Percentiles rank a stretch among this genome's conserved stretches.
These are phyloP conservation scores for Candida gigantensis DNA, from an alignment of 1,139 yeast genomes.

Conservation along the genomic window DNA sequence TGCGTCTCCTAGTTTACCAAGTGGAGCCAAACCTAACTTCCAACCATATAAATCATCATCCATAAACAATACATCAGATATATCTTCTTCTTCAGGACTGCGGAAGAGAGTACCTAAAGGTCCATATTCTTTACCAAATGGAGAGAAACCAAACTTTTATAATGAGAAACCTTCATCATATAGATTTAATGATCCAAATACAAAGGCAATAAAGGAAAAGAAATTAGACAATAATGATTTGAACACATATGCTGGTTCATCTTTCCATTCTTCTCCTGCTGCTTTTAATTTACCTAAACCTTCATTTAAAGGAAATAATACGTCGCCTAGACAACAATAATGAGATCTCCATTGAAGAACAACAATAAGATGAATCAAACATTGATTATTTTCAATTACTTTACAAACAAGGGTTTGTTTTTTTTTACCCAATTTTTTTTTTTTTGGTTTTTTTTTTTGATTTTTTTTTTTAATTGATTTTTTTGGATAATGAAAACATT, in stretches of 20 bases:
- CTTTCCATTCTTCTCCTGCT: constrained; percentile 59
- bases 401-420: neutral
- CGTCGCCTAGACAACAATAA: constrained; percentile 11
- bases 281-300: constrained; percentile 60
- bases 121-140: constrained; percentile 27
- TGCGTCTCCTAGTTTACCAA: constrained; percentile 26
- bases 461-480: constrained; percentile 1
- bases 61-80: neutral
- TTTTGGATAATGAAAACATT: neutral
- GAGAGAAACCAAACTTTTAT: constrained; percentile 34
- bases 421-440: constrained; percentile 2
- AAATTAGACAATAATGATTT: constrained; percentile 22
- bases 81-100: constrained; percentile 2
- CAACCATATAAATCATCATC: constrained; percentile 1
- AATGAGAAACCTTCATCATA: constrained; percentile 12
- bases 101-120: neutral
- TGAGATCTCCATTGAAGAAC: too few species aligned
- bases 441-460: constrained; percentile 1
- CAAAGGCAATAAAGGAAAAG: constrained; percentile 17
- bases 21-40: constrained; percentile 36
- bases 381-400: neutral
- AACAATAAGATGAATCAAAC: too few species aligned
- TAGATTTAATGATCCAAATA: constrained; percentile 14
- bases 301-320: constrained; percentile 31
- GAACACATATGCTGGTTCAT: constrained; percentile 55